These are phyloP conservation scores for Cladosporium halotolerans DNA, from an alignment of 2,329 filamentous ascomycete genomes.

Conservation along the genomic window DNA sequence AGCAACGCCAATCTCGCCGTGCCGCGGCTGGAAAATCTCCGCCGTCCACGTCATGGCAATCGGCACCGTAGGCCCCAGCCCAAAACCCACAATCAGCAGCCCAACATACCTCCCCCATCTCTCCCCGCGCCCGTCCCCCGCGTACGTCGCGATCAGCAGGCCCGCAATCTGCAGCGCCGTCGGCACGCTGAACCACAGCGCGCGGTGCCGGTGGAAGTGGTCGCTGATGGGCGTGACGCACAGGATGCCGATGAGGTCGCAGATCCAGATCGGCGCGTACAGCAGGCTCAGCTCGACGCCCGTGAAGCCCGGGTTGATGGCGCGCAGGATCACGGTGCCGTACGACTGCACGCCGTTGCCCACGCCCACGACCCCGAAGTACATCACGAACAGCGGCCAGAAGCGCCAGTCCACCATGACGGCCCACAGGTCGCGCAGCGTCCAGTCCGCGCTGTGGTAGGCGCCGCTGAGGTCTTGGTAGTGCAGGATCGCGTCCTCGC, in stretches of 20 bases:
- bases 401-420: constrained; percentile 81
- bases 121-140: constrained; percentile 47
- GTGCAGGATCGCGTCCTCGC: constrained; percentile 72
- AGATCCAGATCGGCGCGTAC: constrained; percentile 85
- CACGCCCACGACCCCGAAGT: constrained; percentile 89
- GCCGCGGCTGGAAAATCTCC: constrained; percentile 81
- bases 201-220: constrained; percentile 73
- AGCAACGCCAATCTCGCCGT: constrained; percentile 85
- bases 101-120: constrained; percentile 84
- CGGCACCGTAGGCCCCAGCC: constrained; percentile 81
- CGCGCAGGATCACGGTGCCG: constrained; percentile 75
- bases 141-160: constrained; percentile 73
- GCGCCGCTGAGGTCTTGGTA: constrained; percentile 77
- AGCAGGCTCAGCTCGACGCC: constrained; percentile 72
- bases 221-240: constrained; percentile 80
- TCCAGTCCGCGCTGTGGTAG: constrained; percentile 71
- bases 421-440: constrained; percentile 58
- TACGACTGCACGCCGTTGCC: constrained; percentile 88
- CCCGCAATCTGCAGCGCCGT: constrained; percentile 75
- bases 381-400: constrained; percentile 84
- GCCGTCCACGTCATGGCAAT: constrained; percentile 93
- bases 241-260: constrained; percentile 76
- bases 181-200: constrained; percentile 72
- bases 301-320: constrained; percentile 67
- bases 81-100: constrained; percentile 84